Conservation (phyloP, 345 rosid genomes). For the Eucalyptus microcorys region DNA sequence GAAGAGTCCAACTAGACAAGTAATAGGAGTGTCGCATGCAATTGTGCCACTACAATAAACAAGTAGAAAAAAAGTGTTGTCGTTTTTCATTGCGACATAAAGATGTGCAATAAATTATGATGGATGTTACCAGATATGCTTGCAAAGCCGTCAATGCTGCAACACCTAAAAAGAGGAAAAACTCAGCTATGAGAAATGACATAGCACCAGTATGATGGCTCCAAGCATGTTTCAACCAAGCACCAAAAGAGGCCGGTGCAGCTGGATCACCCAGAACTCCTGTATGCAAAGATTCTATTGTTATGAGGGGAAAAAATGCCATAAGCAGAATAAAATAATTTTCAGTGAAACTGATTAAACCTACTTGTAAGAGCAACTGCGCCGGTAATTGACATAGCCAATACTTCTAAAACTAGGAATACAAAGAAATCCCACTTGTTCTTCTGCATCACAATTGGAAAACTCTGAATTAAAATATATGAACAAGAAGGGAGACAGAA, state of each 20-base stretch:
- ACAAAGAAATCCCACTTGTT: slow-evolving; percentile 85
- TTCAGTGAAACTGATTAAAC: slow-evolving; percentile 1
- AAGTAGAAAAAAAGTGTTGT: not conserved
- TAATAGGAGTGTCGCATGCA: not conserved
- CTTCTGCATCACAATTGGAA: slow-evolving; percentile 44
- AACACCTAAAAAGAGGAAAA: slow-evolving; percentile 65
- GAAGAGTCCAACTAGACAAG: not conserved
- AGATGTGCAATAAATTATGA: not conserved
- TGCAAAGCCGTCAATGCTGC: slow-evolving; percentile 63
- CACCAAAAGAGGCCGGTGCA: slow-evolving; percentile 67
- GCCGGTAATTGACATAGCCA: slow-evolving; percentile 75
- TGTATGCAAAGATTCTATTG: slow-evolving; percentile 7
- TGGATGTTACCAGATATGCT: slow-evolving; percentile 61
- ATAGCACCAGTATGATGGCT: slow-evolving; percentile 55
- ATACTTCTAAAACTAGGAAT: slow-evolving; percentile 69
- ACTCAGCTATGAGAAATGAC: slow-evolving; percentile 49
- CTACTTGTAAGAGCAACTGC: slow-evolving; percentile 67
- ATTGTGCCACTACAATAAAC: not conserved
- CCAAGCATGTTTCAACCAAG: slow-evolving; percentile 49
- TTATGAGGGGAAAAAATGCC: not conserved
- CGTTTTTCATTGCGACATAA: not conserved
- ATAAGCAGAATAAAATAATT: not conserved
- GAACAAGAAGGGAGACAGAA: not conserved
- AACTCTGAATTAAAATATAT: not conserved
- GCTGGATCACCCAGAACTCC: slow-evolving; percentile 61